A percentile compares a stretch with the other conserved stretches of the same genome.
Evolutionary conservation across 2,329 filamentous ascomycete genomes (phyloP).

Genomic region (Chaetothyriales sp.): DNA sequence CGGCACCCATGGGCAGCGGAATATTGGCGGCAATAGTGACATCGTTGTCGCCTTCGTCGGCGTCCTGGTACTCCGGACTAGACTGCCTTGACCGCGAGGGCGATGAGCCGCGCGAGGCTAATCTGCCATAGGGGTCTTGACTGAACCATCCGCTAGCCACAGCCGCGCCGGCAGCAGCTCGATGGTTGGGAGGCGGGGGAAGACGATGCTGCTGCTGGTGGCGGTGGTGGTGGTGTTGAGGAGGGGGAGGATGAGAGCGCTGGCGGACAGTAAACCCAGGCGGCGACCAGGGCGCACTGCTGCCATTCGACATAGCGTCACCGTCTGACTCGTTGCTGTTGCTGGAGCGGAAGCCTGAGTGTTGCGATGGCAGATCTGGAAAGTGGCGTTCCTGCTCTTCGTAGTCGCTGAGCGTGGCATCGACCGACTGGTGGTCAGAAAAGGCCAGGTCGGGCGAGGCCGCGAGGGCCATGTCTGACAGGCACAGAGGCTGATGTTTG

Average conservation of each 20-base stretch:
- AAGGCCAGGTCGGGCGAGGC: constrained; percentile 34
- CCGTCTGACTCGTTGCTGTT: constrained; percentile 30
- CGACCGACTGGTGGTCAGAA: constrained; percentile 44
- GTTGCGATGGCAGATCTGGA: constrained; percentile 41
- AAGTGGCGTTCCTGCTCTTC: constrained; percentile 39
- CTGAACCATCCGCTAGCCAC: constrained; percentile 41
- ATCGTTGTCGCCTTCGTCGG: constrained; percentile 35
- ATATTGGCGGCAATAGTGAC: constrained; percentile 40
- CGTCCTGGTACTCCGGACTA: constrained; percentile 47
- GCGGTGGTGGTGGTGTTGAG: neutral
- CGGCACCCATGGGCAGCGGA: constrained; percentile 38
- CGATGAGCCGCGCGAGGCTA: constrained; percentile 30
- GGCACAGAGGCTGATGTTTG: constrained; percentile 1
- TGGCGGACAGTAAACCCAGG: constrained; percentile 37
- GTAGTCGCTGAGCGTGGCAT: constrained; percentile 48
- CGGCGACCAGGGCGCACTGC: constrained; percentile 43
- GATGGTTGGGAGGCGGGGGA: constrained; percentile 12
- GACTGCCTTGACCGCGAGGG: constrained; percentile 40
- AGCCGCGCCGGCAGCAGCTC: constrained; percentile 19
- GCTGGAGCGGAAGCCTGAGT: constrained; percentile 47
- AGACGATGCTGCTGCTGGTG: neutral
- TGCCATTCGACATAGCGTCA: constrained; percentile 27
- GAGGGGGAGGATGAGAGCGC: no score
- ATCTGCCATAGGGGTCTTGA: constrained; percentile 33
- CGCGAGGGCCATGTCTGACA: constrained; percentile 26